Percentiles rank a stretch among this genome's conserved stretches.
Evolutionary conservation across 352 stramenopile genomes (phyloP).

Genomic region (Globisporangium cylindrosporum): DNA sequence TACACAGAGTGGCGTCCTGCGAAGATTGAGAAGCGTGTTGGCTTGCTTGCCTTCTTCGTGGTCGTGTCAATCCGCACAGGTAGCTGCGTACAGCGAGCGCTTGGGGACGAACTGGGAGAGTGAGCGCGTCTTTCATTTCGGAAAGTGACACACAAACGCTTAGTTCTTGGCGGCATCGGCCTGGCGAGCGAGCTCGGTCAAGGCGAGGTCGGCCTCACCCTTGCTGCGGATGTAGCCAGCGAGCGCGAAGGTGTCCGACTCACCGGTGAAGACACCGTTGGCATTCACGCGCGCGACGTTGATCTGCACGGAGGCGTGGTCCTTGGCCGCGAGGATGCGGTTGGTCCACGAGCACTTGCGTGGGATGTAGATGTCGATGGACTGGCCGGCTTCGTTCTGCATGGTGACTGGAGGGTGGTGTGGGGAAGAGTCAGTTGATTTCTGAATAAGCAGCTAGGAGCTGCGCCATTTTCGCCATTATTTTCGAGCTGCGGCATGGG

Average conservation of each 20-base stretch:
- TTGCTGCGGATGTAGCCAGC: conserved; percentile 97
- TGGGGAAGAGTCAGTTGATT: conserved; percentile 59
- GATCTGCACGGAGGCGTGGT: conserved; percentile 97
- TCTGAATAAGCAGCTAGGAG: conserved; percentile 27
- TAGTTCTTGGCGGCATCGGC: conserved; percentile 83
- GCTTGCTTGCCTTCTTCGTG: background rate
- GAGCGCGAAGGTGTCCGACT: conserved; percentile 94
- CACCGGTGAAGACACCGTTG: conserved; percentile 95
- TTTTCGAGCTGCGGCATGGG: background rate
- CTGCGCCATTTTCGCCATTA: background rate
- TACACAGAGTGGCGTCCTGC: background rate
- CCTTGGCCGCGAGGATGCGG: conserved; percentile 97
- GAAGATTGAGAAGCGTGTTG: background rate
- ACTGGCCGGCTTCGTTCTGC: conserved; percentile 97
- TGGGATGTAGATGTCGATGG: conserved; percentile 98
- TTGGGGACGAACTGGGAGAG: background rate
- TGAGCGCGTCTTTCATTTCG: background rate
- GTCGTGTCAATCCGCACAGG: background rate
- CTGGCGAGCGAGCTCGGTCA: conserved; percentile 82
- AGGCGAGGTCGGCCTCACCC: conserved; percentile 92
- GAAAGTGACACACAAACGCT: conserved; percentile 13
- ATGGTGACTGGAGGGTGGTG: conserved; percentile 65
- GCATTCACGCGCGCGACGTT: conserved; percentile 97
- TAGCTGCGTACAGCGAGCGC: background rate
- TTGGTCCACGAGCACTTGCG: conserved; percentile 99